Base-by-base conservation (phyloP, 805 yeast species). In the Nakazawaea molendinolei region DNA sequence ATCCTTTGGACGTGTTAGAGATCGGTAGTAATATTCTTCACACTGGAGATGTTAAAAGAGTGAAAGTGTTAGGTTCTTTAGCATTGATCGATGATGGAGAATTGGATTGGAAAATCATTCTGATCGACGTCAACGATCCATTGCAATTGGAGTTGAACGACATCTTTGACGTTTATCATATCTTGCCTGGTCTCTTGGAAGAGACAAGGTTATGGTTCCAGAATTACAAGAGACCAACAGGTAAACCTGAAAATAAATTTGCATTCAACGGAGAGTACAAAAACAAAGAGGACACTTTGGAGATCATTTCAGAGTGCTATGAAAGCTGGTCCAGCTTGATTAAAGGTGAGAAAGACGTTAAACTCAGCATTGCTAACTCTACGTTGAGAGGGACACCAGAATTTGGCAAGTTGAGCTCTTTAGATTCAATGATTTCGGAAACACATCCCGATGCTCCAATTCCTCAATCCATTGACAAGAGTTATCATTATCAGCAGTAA, bases 1-100 rank as follows among this genome's bases (percentile, higher is more conserved):
- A 90, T 60, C 98, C 98, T 3, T 64, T 90, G 43, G 98, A 90
- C 53, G 89, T 89, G 31, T 79, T 95, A 53, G 98, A 90, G 52
- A 86, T 90, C 41, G 95, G 95, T 15, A 65, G 72, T 29, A 46
- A 53, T 8, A 50, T 64, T 32, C 51, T 57, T 58, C 32, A 55
- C 18, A 61, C 68, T 23, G 80, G 80, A 37, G 67, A 67, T 44
- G 63, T 82, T 34, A 73, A 69, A 52, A 74, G 65, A 48, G 86
- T 74, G 30, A 80, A 83, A 58, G 70, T 83, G 5, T 64, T 84
- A 40, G 92, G 92, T 36, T 79, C 83, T 28, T 61, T 84, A 62
- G 92, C 87, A 5, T 63, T 84, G 49, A 76, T 84, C 41, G 94
- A 84, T 51, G 97, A 89, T 60, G 97, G 96, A 48, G 98, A 92